These are phyloP conservation scores for Ocimum tenuiflorum DNA, from an alignment of 257 asterid species.

Conservation along the genomic window DNA sequence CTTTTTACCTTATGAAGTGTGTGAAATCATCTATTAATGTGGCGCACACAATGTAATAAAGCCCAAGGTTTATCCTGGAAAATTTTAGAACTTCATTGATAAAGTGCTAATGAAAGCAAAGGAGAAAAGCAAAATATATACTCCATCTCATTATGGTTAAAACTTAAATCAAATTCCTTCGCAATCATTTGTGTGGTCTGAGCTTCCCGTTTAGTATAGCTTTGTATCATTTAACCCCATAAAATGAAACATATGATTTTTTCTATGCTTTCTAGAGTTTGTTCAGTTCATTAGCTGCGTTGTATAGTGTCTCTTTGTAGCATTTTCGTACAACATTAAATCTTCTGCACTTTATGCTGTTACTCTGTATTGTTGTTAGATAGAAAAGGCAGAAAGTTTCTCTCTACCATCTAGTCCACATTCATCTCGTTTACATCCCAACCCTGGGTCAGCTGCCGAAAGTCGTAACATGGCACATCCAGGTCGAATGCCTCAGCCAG, in stretches of 20 bases:
- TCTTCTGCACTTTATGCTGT: neutral
- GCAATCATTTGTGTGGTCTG: conserved; percentile 6
- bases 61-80: neutral
- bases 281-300: conserved; percentile 6
- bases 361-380: conserved; percentile 35
- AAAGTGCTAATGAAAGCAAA: neutral
- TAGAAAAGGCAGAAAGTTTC: conserved; percentile 64
- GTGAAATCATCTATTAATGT: neutral
- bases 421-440: conserved; percentile 42
- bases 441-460: conserved; percentile 43
- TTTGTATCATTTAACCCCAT: neutral
- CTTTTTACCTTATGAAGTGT: neutral
- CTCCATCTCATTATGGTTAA: neutral
- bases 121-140: neutral
- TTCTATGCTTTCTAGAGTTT: neutral
- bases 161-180: neutral
- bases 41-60: neutral
- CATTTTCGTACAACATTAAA: conserved; percentile 2
- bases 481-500: conserved; percentile 47
- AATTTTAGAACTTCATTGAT: neutral
- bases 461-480: conserved; percentile 36
- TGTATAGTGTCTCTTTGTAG: neutral
- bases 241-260: neutral
- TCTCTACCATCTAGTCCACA: conserved; percentile 38
- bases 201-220: neutral